phyloP scores from a whole-genome alignment of 805 yeast species.

The Candida ulmi region DNA sequence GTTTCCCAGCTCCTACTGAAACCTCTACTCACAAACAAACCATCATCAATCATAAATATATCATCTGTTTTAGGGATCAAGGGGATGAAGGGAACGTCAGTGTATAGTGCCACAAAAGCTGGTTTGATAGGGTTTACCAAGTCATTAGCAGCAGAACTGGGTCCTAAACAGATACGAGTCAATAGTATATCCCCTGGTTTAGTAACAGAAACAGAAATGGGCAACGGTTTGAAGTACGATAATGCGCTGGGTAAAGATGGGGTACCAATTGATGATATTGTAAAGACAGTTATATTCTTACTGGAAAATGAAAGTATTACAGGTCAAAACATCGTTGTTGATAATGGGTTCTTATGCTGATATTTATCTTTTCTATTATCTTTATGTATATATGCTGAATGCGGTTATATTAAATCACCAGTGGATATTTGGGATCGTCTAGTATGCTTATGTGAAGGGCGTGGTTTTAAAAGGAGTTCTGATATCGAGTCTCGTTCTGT shows the following conservation, averaged over 20 bases:
- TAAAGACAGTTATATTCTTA: slow-evolving; percentile 17
- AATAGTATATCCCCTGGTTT: slow-evolving; percentile 69
- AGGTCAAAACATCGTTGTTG: slow-evolving; percentile 26
- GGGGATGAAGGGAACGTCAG: slow-evolving; percentile 50
- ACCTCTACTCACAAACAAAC: slow-evolving; percentile 40
- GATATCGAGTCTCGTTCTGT: background rate
- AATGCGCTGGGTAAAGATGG: slow-evolving; percentile 14
- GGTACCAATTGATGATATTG: slow-evolving; percentile 19
- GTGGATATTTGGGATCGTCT: slow-evolving; percentile 6
- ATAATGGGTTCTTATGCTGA: slow-evolving; percentile 22
- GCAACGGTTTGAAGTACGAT: slow-evolving; percentile 12
- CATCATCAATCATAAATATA: slow-evolving; percentile 47
- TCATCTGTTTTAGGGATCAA: slow-evolving; percentile 57
- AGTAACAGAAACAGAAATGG: slow-evolving; percentile 61
- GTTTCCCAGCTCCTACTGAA: slow-evolving; percentile 47
- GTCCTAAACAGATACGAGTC: slow-evolving; percentile 46
- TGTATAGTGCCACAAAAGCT: slow-evolving; percentile 66
- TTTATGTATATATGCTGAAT: background rate
- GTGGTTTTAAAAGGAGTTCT: background rate
- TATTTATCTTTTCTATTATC: background rate
- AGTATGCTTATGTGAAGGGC: background rate
- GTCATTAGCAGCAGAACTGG: slow-evolving; percentile 55
- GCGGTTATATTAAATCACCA: slow-evolving; percentile 1
- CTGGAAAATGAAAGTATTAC: slow-evolving; percentile 21
- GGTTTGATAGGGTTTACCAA: slow-evolving; percentile 61